phyloP scores from a whole-genome alignment of 345 rosid species.

The Aurinia saxatilis region DNA sequence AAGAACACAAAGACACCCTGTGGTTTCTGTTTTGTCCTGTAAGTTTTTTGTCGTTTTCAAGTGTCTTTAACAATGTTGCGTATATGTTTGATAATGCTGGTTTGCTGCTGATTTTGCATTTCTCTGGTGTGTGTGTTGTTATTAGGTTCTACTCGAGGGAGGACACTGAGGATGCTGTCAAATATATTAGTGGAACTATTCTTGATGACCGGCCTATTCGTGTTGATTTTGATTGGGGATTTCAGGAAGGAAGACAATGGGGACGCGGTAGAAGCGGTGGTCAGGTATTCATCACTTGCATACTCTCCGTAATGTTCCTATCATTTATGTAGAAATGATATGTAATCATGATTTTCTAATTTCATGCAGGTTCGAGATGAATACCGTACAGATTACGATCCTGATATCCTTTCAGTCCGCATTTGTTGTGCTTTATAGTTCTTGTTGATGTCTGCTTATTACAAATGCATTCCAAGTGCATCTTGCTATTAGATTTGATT shows the following conservation, averaged over 20 bases:
- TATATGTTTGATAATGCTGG: background rate
- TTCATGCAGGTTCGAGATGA: constrained; percentile 89
- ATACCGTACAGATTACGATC: constrained; percentile 98
- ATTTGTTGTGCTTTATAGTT: background rate
- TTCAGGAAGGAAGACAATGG: constrained; percentile 98
- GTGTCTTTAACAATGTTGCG: background rate
- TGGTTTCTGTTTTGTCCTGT: constrained; percentile 93
- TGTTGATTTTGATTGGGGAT: constrained; percentile 99
- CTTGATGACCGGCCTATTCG: constrained; percentile 98
- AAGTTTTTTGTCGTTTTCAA: constrained; percentile 17
- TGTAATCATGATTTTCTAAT: background rate
- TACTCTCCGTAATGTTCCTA: background rate
- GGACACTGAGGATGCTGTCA: constrained; percentile 93
- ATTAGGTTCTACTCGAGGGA: constrained; percentile 89
- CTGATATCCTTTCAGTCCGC: constrained; percentile 79
- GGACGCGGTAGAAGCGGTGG: constrained; percentile 99
- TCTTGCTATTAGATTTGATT: background rate
- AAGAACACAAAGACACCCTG: constrained; percentile 96
- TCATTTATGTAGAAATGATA: background rate
- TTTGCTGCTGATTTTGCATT: background rate
- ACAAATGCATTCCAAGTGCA: background rate
- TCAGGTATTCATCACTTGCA: constrained; percentile 41
- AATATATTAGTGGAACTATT: constrained; percentile 89
- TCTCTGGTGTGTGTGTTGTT: background rate
- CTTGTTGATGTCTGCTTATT: background rate